These are phyloP conservation scores for Phialophora chinensis DNA, from an alignment of 2,329 filamentous ascomycete genomes.

Conservation along the genomic window DNA sequence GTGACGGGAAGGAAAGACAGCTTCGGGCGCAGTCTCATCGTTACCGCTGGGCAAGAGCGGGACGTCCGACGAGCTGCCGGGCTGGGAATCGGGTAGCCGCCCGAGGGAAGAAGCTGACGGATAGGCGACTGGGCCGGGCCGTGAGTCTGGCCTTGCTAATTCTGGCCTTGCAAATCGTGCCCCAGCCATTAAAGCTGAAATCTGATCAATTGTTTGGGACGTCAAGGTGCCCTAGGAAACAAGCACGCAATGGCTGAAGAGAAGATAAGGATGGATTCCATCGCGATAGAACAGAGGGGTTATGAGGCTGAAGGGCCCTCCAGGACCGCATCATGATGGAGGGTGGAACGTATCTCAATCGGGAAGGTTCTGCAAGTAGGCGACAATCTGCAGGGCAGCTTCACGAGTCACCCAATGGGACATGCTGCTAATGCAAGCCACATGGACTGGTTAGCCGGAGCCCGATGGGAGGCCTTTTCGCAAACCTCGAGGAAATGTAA, in stretches of 20 bases:
- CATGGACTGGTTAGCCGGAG: constrained; percentile 7
- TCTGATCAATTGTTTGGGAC: background rate
- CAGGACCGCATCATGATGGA: background rate
- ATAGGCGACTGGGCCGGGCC: constrained; percentile 9
- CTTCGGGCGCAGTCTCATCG: background rate
- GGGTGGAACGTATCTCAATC: background rate
- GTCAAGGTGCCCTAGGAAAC: background rate
- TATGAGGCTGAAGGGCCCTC: constrained; percentile 1
- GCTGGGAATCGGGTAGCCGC: background rate
- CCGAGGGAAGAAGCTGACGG: constrained; percentile 1
- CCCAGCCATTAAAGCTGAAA: background rate
- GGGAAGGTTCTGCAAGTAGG: background rate
- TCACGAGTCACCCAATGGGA: constrained; percentile 3
- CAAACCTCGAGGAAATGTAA: background rate
- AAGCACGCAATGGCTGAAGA: background rate
- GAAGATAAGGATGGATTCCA: background rate
- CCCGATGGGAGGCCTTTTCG: background rate
- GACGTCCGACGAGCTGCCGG: constrained; percentile 1
- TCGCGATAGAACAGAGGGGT: background rate
- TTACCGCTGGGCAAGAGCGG: background rate
- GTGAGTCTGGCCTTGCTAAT: background rate
- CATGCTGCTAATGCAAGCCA: constrained; percentile 8
- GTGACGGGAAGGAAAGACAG: background rate
- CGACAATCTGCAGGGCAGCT: background rate
- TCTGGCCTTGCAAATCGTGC: background rate